Base-by-base conservation (phyloP, 805 yeast genomes). In the Yamadazyma phyllophila region DNA sequence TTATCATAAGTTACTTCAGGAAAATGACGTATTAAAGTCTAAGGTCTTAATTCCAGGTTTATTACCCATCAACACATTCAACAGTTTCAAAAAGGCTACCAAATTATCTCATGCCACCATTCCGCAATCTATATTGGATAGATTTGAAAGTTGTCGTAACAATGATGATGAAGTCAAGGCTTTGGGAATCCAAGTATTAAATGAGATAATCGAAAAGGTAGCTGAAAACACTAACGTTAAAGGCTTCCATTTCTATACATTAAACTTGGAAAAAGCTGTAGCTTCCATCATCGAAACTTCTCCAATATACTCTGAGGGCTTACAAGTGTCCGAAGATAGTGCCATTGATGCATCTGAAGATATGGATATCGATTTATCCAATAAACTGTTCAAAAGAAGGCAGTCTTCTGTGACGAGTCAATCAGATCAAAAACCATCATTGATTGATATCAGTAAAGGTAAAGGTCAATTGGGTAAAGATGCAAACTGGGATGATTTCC, bases 401-500 rank as follows among this genome's bases (percentile, higher is more conserved):
- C 55, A 54, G 57, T 56, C 76, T 48, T 49, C 77, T 53, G 41
- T 68, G 45, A 54, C 66, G 16, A 69, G 72, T 11, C 74, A 74
- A 6, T 57, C 62, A 5, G 54, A 62, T 7, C 58, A 56, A 33
- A 63, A 67, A 11, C 37, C 49, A 30, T 79, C 79, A 2, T 74
- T 88, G 31, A 72, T 88, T 32, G 88, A 90, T 5, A 88, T 89
- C 34, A 85, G 94, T 36, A 77, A 85, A 12, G 96, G 96, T 35
- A 82, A 85, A 53, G 96, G 96, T 33, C 78, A 84, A 2, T 60
- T 88, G 24, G 96, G 96, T 30, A 81, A 88, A 57, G 94, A 88
- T 62, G 96, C 96, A 3, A 87, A 91, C 1, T 91, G 98, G 98
- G 98, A 91, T 71, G 98, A 91, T 59, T 91, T 88, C 65, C 94